Base-by-base conservation (phyloP, 768 basidiomycete species). In the Termitomyces heimii region DNA sequence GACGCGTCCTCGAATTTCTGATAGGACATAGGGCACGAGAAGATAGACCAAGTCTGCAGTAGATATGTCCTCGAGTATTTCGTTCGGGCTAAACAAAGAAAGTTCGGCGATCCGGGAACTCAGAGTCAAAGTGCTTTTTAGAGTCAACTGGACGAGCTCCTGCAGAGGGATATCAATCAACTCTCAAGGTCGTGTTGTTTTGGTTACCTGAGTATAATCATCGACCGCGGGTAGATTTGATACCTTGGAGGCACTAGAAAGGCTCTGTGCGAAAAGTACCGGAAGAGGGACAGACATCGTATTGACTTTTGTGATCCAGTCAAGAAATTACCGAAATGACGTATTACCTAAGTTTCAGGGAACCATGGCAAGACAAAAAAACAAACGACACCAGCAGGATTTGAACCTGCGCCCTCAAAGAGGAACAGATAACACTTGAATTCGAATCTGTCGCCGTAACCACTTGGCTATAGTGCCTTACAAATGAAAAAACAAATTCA, bases 1-100 rank as follows among this genome's bases (percentile, higher is more conserved):
- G 40, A 83, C 68, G 45, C 85, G 82, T 45, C 82, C 79, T 63
- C 84, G 78, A 28, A 88, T 77, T 61, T 93, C 86, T 20, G 86
- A 82, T 35, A 75, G 67, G 22, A 84, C 77, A 65, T 80, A 94
- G 0, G 89, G 86, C 4, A 91, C 83, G 40, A 85, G 75, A 12
- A 96, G 76, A 70, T 91, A 94, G 2, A 86, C 72, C 35, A 94
- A 72, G 72, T 94, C 84, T 34, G 77, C 71, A 1, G 92, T 92
- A 3, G 88, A 77, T 55, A 96, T 84, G 68, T 96, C 93, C 45
- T 92, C 88, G 18, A 94, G 73, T 0, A 77, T 77, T 65, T 96
- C 93, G 65, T 95, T 95, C 4, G 85, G 76, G 57, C 92, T 94
- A 73, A 95, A 93, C 35, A 95, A 71, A 0, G 83, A 81, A 44